These are phyloP conservation scores for Hypoxylon sp. DNA, from an alignment of 2,329 filamentous ascomycete species.

Conservation along the genomic window DNA sequence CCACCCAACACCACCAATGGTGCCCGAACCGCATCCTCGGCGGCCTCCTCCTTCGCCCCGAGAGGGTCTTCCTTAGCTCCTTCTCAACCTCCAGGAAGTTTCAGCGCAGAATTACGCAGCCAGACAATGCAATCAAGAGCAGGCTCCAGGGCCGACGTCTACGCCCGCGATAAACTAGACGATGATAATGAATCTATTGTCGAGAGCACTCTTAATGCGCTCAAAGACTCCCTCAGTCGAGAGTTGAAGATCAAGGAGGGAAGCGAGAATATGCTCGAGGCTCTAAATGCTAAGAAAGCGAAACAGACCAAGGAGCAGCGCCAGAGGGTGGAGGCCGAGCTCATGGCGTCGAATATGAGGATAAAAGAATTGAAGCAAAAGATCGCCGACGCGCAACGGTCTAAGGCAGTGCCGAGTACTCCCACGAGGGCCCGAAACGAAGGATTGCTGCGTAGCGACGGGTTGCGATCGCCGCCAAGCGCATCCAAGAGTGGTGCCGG, in stretches of 20 bases:
- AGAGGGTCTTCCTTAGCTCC: slow-evolving; percentile 80
- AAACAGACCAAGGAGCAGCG: slow-evolving; percentile 94
- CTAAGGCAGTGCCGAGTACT: slow-evolving; percentile 64
- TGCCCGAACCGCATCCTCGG: slow-evolving; percentile 66
- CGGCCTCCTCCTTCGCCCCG: slow-evolving; percentile 74
- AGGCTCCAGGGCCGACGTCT: slow-evolving; percentile 69
- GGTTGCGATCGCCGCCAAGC: slow-evolving; percentile 71
- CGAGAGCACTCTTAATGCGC: slow-evolving; percentile 80
- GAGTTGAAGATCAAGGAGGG: slow-evolving; percentile 98
- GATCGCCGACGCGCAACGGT: slow-evolving; percentile 72
- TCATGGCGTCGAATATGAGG: slow-evolving; percentile 86
- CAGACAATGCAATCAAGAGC: slow-evolving; percentile 76
- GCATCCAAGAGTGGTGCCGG: slow-evolving; percentile 68
- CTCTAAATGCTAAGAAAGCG: slow-evolving; percentile 91
- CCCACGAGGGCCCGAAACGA: slow-evolving; percentile 69
- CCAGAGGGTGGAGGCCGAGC: slow-evolving; percentile 84
- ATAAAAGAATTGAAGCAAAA: slow-evolving; percentile 73
- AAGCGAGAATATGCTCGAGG: slow-evolving; percentile 97
- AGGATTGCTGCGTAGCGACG: slow-evolving; percentile 61
- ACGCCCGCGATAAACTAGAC: slow-evolving; percentile 71
- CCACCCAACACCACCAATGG: slow-evolving; percentile 61
- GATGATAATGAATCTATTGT: slow-evolving; percentile 72
- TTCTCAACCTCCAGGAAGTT: slow-evolving; percentile 83
- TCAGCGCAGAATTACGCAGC: slow-evolving; percentile 88
- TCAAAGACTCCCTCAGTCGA: slow-evolving; percentile 90